Conservation (phyloP, 2,329 filamentous ascomycete genomes). For the Colletotrichum sp. region DNA sequence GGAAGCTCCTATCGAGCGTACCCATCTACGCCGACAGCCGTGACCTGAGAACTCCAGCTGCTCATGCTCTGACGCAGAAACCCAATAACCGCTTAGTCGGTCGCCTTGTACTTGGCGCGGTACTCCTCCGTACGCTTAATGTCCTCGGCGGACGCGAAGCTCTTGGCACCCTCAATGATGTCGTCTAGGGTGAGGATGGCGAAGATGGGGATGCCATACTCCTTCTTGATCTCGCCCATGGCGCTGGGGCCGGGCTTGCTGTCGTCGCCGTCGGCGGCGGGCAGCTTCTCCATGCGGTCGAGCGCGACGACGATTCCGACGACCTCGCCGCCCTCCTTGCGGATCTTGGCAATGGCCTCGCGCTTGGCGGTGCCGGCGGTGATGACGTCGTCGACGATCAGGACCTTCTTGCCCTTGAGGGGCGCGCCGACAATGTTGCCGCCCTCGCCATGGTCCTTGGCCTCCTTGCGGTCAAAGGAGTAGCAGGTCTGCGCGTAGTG, state of each 20-base stretch:
- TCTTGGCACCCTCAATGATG: conserved; percentile 73
- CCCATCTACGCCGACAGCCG: not conserved
- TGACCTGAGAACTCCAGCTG: not conserved
- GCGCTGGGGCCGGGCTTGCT: conserved; percentile 75
- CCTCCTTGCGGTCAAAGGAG: conserved; percentile 94
- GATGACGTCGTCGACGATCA: conserved; percentile 97
- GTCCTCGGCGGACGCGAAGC: conserved; percentile 65
- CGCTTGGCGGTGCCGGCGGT: conserved; percentile 94
- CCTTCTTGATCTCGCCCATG: conserved; percentile 83
- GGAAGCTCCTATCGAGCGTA: not conserved
- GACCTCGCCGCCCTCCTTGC: conserved; percentile 81
- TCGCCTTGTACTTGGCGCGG: conserved; percentile 67
- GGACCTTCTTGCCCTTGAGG: conserved; percentile 81
- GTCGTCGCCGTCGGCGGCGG: conserved; percentile 67
- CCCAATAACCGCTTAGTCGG: conserved; percentile 43
- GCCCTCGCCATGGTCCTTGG: conserved; percentile 94
- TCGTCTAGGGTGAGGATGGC: conserved; percentile 86
- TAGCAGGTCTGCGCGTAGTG: conserved; percentile 77
- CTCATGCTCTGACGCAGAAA: not conserved
- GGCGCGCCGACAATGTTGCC: conserved; percentile 89
- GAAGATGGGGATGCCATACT: conserved; percentile 83
- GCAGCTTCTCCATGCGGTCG: conserved; percentile 85
- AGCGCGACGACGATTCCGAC: conserved; percentile 89
- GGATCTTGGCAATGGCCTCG: conserved; percentile 90
- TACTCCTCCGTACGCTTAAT: conserved; percentile 76